Evolutionary conservation across 2,329 filamentous ascomycete genomes (phyloP).

Genomic region (Akanthomyces dipterigenus): DNA sequence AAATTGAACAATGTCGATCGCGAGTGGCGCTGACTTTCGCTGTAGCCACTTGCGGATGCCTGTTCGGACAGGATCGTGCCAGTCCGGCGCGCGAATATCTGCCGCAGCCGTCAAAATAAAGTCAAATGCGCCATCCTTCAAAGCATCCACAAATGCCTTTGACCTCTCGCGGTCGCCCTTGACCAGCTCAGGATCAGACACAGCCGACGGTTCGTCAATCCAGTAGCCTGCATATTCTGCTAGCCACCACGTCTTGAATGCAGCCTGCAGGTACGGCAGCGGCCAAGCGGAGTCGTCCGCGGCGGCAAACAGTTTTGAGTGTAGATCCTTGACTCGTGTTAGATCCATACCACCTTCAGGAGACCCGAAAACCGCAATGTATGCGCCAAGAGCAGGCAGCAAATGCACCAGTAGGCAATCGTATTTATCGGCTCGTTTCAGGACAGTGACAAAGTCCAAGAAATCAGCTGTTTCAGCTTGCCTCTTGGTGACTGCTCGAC

Average conservation of each 20-base stretch:
- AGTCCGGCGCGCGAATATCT: constrained; percentile 72
- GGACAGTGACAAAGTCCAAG: constrained; percentile 57
- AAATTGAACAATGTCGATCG: constrained; percentile 61
- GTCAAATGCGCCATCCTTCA: constrained; percentile 88
- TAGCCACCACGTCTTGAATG: constrained; percentile 78
- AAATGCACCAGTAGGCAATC: constrained; percentile 72
- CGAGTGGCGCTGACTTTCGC: constrained; percentile 65
- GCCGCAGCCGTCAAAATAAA: constrained; percentile 81
- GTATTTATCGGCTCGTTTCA: constrained; percentile 70
- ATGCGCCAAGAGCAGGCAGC: constrained; percentile 70
- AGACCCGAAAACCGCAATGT: constrained; percentile 72
- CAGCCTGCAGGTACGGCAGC: constrained; percentile 69
- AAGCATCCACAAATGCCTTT: constrained; percentile 59
- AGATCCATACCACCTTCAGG: constrained; percentile 63
- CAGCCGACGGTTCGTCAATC: constrained; percentile 60
- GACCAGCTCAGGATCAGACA: constrained; percentile 57
- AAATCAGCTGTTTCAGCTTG: constrained; percentile 69
- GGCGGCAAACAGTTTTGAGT: constrained; percentile 59
- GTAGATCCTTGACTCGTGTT: constrained; percentile 61
- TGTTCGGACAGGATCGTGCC: constrained; percentile 79
- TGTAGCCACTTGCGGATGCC: constrained; percentile 79
- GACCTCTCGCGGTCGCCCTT: constrained; percentile 62
- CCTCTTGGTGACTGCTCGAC: constrained; percentile 68
- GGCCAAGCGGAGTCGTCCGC: constrained; percentile 65
- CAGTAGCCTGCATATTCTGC: constrained; percentile 91